Base-by-base conservation (phyloP, 371 early-diverging fungal species). In the Cokeromyces recurvatus region DNA sequence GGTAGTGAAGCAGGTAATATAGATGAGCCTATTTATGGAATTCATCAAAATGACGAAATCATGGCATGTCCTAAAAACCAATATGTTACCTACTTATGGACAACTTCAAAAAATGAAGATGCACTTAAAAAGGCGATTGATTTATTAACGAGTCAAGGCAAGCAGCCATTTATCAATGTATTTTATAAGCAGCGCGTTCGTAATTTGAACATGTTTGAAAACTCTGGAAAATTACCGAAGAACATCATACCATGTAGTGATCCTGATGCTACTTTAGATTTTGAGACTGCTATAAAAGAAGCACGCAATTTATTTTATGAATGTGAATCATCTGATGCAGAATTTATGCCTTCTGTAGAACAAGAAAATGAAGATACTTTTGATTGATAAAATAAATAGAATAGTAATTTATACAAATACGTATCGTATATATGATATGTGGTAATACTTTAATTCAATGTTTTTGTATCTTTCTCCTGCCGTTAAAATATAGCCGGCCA, bases 31-130 rank as follows among this genome's bases (percentile, higher is more conserved):
- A 64, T 85, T 12, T 69, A 66, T 32, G 66, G 65, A 2, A 51
- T 81, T 35, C 85, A 85, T 21, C 72, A 80, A 48, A 78, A 68
- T 38, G 62, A 66, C 20, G 84, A 81, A 29, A 80, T 77, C 19
- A 74, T 78, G 70, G 71, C 83, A 3, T 84, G 85, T 46, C 89
- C 86, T 2, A 57, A 48, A 21, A 70, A 70, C 2, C 63, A 81
- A 56, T 81, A 53, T 36, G 59, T 63, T 4, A 63, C 68, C 8
- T 64, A 64, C 48, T 44, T 66, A 7, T 68, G 65, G 51, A 64
- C 57, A 7, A 22, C 39, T 16, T 63, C 54, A 7, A 58, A 41
- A 46, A 60, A 66, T 50, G 53, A 47, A 35, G 56, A 51, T 46
- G 62, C 21, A 39, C 43, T 62, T 8, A 54, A 46, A 27, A 53